Base-by-base conservation (phyloP, 108 stramenopile genomes). In the Skeletonema grethae region DNA sequence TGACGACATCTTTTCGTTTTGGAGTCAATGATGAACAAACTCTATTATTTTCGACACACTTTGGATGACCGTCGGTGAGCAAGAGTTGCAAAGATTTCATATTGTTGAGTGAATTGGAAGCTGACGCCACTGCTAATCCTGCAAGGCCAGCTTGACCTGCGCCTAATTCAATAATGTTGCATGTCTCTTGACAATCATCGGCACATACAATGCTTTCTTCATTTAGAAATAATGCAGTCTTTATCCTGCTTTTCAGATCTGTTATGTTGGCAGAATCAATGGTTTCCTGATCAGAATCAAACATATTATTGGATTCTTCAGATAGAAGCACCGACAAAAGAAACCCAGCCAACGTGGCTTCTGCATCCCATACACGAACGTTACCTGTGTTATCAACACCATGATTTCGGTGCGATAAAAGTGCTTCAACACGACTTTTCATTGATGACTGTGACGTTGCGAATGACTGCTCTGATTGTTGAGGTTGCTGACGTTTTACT, bases 311-410 rank as follows among this genome's bases (percentile, higher is more conserved):
- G n/a, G 41, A 67, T 24, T 73, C 65, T 48, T 84, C 67, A 35
- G 61, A 65, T 34, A 78, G 45, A 15, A 79, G 36, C 15, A 57
- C 61, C 10, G 63, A 64, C 8, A 79, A 63, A 18, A 79, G 56
- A 56, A 79, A 79, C 22, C 77, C 77, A 41, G 89, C 77, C 61
- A 93, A 74, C 0, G 88, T 88, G 5, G 56, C 67, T 71, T 93
- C 92, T 2, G 79, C 83, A 83, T 94, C 93, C 93, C 93, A 94
- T 11, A 94, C 88, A 59, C 93, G 71, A 16, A 88, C 77, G 55
- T 94, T 90, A 16, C 89, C 90, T 0, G 90, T 91, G 72, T 94
- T 91, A 65, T 94, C 93, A 5, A 91, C 87, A 9, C 86, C 89
- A 57, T 73, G 34, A 39, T 57, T 67, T 12, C 85, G 77, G 70